Evolutionary conservation across 2,329 filamentous ascomycete species (phyloP), one percentile per base, ranked within the genome.

Genomic region (Fusarium virguliforme): DNA sequence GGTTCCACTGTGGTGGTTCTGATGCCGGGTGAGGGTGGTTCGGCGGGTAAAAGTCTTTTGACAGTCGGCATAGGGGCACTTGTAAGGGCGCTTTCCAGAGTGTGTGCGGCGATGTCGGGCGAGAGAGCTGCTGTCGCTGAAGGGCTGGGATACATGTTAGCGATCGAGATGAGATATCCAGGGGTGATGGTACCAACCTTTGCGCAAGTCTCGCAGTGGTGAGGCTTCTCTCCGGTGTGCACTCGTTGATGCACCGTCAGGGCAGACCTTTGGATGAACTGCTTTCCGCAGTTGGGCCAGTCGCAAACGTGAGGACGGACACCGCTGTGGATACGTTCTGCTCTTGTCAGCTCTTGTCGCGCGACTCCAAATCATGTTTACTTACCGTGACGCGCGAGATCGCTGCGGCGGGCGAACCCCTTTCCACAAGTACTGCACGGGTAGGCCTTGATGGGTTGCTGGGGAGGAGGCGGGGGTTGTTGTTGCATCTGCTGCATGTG

Each of bases 1-100:
- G 0, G 95, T 98, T 43, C 95, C 96, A 22, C 93, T 97, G 81
- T 98, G 96, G 76, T 97, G 94, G 75, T 97, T 97, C 82, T 98
- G 94, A 79, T 99, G 96, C 56, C 96, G 90, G 3, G 95, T 99
- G 68, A 99, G 85, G 3, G 96, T 98, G 1, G 96, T 98, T 71
- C 95, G 92, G 63, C 96, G 91, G 9, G 96, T 99, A 78, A 99
- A 99, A 0, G 95, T 98, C 87, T 98, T 98, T 79, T 98, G 95
- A 81, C 96, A 99, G 80, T 98, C 95, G 65, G 94, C 95, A 76
- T 96, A 98, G 1, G 95, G 95, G 83, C 96, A 99, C 81, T 97
- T 97, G 85, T 98, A 99, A 1, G 96, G 96, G 55, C 96, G 89
- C 83, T 96, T 97, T 65, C 96, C 96, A 4, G 94, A 97, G 79